Base-by-base conservation (phyloP, 768 basidiomycete species). In the Russula emetica region DNA sequence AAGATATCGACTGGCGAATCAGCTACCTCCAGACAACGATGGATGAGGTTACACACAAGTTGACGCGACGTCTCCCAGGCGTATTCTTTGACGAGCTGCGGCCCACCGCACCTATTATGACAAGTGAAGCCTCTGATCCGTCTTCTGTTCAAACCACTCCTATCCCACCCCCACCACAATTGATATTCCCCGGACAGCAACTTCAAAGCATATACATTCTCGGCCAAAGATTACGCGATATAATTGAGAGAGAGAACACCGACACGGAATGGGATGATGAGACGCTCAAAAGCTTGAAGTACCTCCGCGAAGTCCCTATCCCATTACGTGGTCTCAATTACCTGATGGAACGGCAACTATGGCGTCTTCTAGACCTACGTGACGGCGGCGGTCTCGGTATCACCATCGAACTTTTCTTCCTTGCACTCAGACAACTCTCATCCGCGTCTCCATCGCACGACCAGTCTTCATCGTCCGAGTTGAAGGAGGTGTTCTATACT, bases 51-150 rank as follows among this genome's bases (percentile, higher is more conserved):
- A 62, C 61, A 20, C 32, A 51, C 22, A 5, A n/a, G 10, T 42
- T 62, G 50, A 58, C 50, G 9, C 62, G 50, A n/a, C 62, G 32
- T 9, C 62, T 62, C 11, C 62, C 62, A 24, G 55, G 61, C 13
- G 26, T 62, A 50, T 51, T 10, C 32, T 62, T 62, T 28, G 9
- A 32, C 47, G 26, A 42, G 28, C n/a, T 42, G n/a, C 42, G 11
- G 14, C n/a, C 3, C 38, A 8, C 45, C 5, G 36, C 16, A 32
- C 38, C 61, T 18, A 6, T 11, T 18, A 2, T 13, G 9, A 45
- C 10, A 45, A 40, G 45, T 10, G 47, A 49, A 6, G 26, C 36
- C 11, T 61, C 49, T 20, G 18, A 28, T 55, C 20, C 22, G 8
- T 8, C 45, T 11, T 22, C 22, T 4, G n/a, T n/a, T 22, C 1